Base-by-base conservation (phyloP, 352 stramenopile species). In the Phytophthora gonapodyides region DNA sequence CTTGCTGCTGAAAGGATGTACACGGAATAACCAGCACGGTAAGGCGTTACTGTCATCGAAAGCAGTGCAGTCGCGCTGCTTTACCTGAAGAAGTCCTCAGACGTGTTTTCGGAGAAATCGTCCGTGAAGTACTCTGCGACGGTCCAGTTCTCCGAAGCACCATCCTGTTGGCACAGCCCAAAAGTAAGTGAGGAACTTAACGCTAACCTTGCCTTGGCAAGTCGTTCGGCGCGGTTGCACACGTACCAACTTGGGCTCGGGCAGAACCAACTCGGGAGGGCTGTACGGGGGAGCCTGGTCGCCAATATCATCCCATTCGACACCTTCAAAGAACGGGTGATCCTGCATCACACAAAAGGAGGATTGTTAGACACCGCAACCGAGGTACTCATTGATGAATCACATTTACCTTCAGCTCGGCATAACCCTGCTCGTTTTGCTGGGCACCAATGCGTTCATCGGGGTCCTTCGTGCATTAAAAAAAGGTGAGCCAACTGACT, bases 81-180 rank as follows among this genome's bases (percentile, higher is more conserved):
- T 4, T 57, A 82, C 80, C 67, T 82, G 53, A 89, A 31, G 27
- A 31, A 75, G 21, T 89, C 74, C 27, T 88, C 78, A 7, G 80
- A 80, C 3, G 84, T 87, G 60, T 77, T 88, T 60, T 91, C 81
- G 19, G 82, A 93, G 47, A 92, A 91, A 58, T 92, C 78, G 40
- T 91, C 76, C 4, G 82, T 81, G 61, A 93, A 92, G 44, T 91
- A 93, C 51, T 93, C 84, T 6, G 82, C 80, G 5, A 93, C 84
- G 10, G 78, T 83, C 84, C 84, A 93, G 49, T 93, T 82, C 21
- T 93, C 84, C 2, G 80, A 73, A 1, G 80, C 80, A 11, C 84
- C 84, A 64, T 93, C 84, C 79, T 89, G 21, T 50, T 56, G 57
- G 5, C n/a, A 57, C 2, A 24, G 15, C 27, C 34, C 7, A 15